Percentiles rank a stretch among this genome's conserved stretches.
Evolutionary conservation across 495 filamentous ascomycete species (phyloP).

Genomic region (Durotheca rogersii): DNA sequence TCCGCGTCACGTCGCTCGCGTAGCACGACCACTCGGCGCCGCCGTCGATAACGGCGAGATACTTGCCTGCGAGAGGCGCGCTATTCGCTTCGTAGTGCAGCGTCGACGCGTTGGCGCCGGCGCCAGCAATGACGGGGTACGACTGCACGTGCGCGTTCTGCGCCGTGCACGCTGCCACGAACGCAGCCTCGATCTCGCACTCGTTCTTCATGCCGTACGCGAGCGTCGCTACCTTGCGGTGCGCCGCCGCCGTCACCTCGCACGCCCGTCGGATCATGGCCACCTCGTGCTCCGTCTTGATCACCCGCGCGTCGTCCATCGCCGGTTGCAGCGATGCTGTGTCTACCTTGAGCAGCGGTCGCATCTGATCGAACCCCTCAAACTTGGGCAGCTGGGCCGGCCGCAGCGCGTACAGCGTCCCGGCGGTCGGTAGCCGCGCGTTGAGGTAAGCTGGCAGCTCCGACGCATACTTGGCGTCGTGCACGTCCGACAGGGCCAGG

Average conservation of each 20-base stretch:
- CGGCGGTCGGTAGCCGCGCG: constrained; percentile 32
- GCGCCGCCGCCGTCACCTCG: constrained; percentile 69
- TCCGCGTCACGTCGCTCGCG: constrained; percentile 86
- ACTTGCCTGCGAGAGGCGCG: constrained; percentile 61
- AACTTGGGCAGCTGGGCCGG: constrained; percentile 44
- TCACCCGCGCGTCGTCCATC: constrained; percentile 69
- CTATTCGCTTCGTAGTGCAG: constrained; percentile 87
- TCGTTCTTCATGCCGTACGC: constrained; percentile 69
- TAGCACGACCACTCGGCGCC: constrained; percentile 85
- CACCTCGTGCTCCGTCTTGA: constrained; percentile 82
- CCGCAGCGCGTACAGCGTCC: constrained; percentile 46
- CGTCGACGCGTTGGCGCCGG: constrained; percentile 73
- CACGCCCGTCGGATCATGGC: constrained; percentile 76
- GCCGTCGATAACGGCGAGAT: constrained; percentile 80
- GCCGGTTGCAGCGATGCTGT: constrained; percentile 56
- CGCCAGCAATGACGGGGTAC: constrained; percentile 82
- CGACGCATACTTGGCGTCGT: constrained; percentile 47
- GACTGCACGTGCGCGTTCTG: constrained; percentile 74
- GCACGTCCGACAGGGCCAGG: constrained; percentile 53
- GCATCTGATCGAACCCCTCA: constrained; percentile 34
- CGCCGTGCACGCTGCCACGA: constrained; percentile 67
- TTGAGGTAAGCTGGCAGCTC: constrained; percentile 39
- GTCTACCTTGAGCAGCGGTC: constrained; percentile 42
- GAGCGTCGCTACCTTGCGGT: constrained; percentile 62
- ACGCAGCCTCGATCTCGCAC: constrained; percentile 77